phyloP scores from a whole-genome alignment of 169 alveolate species.

The Eimeria brunetti region DNA sequence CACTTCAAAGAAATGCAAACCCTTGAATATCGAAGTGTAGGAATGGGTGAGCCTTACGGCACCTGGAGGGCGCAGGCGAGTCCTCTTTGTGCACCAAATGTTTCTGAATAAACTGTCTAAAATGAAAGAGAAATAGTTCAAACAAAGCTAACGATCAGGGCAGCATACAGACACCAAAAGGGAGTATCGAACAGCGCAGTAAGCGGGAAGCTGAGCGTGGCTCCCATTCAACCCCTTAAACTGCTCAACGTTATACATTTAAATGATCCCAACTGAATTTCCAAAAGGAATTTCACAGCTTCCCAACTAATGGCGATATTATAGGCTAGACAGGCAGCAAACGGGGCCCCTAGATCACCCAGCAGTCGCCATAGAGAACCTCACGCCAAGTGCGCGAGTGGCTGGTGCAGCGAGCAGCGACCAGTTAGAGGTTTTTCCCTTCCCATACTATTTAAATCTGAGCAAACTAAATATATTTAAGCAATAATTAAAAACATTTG shows the following conservation, averaged over 20 bases:
- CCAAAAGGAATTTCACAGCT: not conserved
- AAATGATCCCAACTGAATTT: not conserved
- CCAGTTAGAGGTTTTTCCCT: not conserved
- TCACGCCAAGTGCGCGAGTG: not conserved
- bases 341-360: not conserved
- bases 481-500: not conserved
- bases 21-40: not conserved
- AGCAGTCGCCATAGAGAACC: not conserved
- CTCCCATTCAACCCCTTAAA: not conserved
- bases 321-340: not conserved
- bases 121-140: not conserved
- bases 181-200: not conserved
- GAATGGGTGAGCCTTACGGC: not conserved
- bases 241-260: not conserved
- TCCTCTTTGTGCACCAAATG: not conserved
- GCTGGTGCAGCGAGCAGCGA: not conserved
- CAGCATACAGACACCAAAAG: not conserved
- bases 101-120: not conserved
- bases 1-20: not conserved
- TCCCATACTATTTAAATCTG: not conserved
- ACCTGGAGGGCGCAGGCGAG: not conserved
- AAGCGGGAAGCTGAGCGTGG: not conserved
- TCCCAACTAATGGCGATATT: not conserved
- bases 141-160: not conserved
- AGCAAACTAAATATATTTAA: not conserved